These are phyloP conservation scores for Cystoderma amianthinum DNA, from an alignment of 768 basidiomycete species.

Conservation along the genomic window DNA sequence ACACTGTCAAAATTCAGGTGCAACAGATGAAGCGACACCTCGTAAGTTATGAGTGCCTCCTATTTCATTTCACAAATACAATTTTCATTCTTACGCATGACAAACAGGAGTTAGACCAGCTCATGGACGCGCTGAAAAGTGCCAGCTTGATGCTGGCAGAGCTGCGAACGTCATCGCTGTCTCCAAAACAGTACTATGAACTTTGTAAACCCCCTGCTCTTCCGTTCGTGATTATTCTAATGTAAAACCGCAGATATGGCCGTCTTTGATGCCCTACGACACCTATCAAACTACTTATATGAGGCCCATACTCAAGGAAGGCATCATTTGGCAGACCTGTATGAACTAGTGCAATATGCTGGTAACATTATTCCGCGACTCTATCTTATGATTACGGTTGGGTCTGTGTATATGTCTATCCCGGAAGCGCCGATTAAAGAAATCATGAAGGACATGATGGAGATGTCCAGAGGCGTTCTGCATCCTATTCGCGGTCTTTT, in stretches of 20 bases:
- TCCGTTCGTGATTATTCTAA: slow-evolving; percentile 2
- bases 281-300: slow-evolving; percentile 93
- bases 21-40: slow-evolving; percentile 94
- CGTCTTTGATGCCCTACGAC: slow-evolving; percentile 93
- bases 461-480: slow-evolving; percentile 96
- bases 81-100: slow-evolving; percentile 3
- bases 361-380: slow-evolving; percentile 92
- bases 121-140: slow-evolving; percentile 98
- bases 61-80: no score
- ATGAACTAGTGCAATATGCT: slow-evolving; percentile 99
- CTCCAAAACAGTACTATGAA: slow-evolving; percentile 98
- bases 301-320: slow-evolving; percentile 89
- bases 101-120: slow-evolving; percentile 81
- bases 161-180: slow-evolving; percentile 85
- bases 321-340: slow-evolving; percentile 96
- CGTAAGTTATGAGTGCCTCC: slow-evolving; percentile 39
- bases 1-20: slow-evolving; percentile 85
- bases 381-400: slow-evolving; percentile 99
- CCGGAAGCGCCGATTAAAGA: slow-evolving; percentile 97
- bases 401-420: slow-evolving; percentile 98
- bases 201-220: slow-evolving; percentile 55
- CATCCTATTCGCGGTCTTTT: slow-evolving; percentile 97
- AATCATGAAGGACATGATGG: slow-evolving; percentile 99
- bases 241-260: slow-evolving; percentile 77
- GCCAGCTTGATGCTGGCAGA: slow-evolving; percentile 98